Percentiles rank a stretch among this genome's conserved stretches.
These are phyloP conservation scores for Dryadomyces quercus-mongolicae DNA, from an alignment of 2,329 filamentous ascomycete species.

Conservation along the genomic window DNA sequence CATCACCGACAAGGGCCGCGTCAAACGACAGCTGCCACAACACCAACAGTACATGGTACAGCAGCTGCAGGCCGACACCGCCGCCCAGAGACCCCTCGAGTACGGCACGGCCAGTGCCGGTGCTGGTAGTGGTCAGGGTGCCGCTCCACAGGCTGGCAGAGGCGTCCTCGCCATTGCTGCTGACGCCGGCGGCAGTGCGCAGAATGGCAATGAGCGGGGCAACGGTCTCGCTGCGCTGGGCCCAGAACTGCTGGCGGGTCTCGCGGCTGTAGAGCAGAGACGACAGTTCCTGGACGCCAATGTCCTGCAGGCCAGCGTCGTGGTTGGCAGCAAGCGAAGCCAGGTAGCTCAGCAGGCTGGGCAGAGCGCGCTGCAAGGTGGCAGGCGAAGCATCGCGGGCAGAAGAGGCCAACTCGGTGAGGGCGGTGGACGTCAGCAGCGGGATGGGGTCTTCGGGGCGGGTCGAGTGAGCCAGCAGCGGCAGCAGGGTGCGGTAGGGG, in stretches of 20 bases:
- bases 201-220: slow-evolving; percentile 74
- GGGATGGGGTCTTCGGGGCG: slow-evolving; percentile 68
- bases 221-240: slow-evolving; percentile 75
- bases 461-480: slow-evolving; percentile 69
- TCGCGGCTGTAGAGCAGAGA: slow-evolving; percentile 64
- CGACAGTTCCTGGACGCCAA: slow-evolving; percentile 87
- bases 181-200: slow-evolving; percentile 60
- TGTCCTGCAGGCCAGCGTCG: slow-evolving; percentile 87
- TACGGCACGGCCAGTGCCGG: slow-evolving; percentile 15
- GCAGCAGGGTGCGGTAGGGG: slow-evolving; percentile 74
- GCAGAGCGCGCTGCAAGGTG: slow-evolving; percentile 60
- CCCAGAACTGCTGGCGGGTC: slow-evolving; percentile 79
- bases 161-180: slow-evolving; percentile 33
- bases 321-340: slow-evolving; percentile 65
- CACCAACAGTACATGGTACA: slow-evolving; percentile 88
- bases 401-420: slow-evolving; percentile 64
- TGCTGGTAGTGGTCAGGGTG: slow-evolving; percentile 19
- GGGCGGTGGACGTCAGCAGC: slow-evolving; percentile 76
- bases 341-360: slow-evolving; percentile 75
- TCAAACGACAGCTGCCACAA: slow-evolving; percentile 98
- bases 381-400: slow-evolving; percentile 51
- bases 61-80: slow-evolving; percentile 79
- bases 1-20: slow-evolving; percentile 57
- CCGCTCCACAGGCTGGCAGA: slow-evolving; percentile 51
- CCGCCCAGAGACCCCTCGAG: slow-evolving; percentile 56